phyloP scores from a whole-genome alignment of 352 stramenopile species.

The Phytophthora ramorum region DNA sequence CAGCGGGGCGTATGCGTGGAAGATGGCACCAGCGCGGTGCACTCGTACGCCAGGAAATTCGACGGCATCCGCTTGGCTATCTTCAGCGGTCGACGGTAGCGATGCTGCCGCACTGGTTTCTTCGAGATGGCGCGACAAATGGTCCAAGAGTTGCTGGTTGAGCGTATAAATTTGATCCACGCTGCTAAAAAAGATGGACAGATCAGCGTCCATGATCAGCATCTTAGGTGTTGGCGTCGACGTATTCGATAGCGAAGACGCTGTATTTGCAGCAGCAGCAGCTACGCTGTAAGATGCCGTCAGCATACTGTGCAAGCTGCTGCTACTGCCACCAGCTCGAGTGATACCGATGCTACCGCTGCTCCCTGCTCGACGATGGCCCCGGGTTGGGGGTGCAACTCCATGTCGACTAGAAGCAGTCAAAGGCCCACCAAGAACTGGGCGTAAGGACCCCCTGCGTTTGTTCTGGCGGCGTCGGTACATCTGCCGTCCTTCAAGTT shows the following conservation, averaged over 20 bases:
- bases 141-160: conserved; percentile 89
- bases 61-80: conserved; percentile 10
- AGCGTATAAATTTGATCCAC: conserved; percentile 90
- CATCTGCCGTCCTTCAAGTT: conserved; percentile 83
- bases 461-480: conserved; percentile 69
- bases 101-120: conserved; percentile 49
- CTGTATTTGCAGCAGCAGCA: conserved; percentile 34
- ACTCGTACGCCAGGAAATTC: conserved; percentile 24
- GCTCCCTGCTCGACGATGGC: conserved; percentile 37
- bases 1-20: conserved; percentile 84
- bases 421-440: conserved; percentile 41
- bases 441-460: conserved; percentile 62
- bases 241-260: conserved; percentile 32
- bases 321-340: conserved; percentile 50
- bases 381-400: conserved; percentile 5
- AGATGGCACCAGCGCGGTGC: conserved; percentile 76
- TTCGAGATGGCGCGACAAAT: conserved; percentile 79
- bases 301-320: conserved; percentile 55
- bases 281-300: conserved; percentile 38
- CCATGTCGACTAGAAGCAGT: conserved; percentile 22
- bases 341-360: conserved; percentile 44
- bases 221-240: conserved; percentile 44
- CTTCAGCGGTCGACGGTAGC: conserved; percentile 26
- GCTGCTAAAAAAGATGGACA: conserved; percentile 90
- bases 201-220: conserved; percentile 82